Evolutionary conservation across 306 rosid genomes (phyloP).

Genomic region (Arachis stenosperma): DNA sequence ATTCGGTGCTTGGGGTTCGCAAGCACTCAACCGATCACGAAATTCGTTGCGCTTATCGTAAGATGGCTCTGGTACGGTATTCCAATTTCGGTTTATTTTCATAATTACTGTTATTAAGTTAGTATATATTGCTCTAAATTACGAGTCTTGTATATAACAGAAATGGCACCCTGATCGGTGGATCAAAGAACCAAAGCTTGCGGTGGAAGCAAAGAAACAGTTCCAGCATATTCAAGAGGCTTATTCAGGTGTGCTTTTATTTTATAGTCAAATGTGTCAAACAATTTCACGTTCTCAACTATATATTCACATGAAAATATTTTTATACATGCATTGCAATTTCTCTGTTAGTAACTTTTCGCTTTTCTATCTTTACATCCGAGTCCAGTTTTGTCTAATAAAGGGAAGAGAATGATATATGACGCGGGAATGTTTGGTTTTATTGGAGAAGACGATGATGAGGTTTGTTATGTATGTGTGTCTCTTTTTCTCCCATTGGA

Average conservation of each 20-base stretch:
- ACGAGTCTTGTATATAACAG: background rate
- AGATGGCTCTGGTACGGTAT: conserved; percentile 41
- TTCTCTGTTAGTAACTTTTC: background rate
- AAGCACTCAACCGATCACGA: conserved; percentile 34
- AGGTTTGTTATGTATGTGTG: conserved; percentile 24
- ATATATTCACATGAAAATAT: background rate
- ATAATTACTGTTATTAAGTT: background rate
- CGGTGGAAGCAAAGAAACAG: conserved; percentile 44
- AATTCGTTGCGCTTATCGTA: conserved; percentile 45
- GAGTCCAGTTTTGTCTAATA: conserved; percentile 46
- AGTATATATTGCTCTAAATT: too few relatives aligned
- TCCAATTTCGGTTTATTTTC: background rate
- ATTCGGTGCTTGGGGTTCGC: conserved; percentile 38
- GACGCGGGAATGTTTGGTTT: conserved; percentile 55
- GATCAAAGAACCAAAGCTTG: conserved; percentile 40
- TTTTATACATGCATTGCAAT: background rate
- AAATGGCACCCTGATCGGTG: conserved; percentile 55
- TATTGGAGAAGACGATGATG: conserved; percentile 49
- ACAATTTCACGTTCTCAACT: too few relatives aligned
- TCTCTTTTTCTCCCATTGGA: background rate
- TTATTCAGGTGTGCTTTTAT: conserved; percentile 43
- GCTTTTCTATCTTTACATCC: background rate
- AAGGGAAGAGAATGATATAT: conserved; percentile 47
- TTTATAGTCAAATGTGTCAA: too few relatives aligned
- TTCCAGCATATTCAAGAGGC: conserved; percentile 54